Percentiles rank a stretch among this genome's conserved stretches.
phyloP scores from a whole-genome alignment of 495 filamentous ascomycete genomes.

The Lindgomyces ingoldianus region DNA sequence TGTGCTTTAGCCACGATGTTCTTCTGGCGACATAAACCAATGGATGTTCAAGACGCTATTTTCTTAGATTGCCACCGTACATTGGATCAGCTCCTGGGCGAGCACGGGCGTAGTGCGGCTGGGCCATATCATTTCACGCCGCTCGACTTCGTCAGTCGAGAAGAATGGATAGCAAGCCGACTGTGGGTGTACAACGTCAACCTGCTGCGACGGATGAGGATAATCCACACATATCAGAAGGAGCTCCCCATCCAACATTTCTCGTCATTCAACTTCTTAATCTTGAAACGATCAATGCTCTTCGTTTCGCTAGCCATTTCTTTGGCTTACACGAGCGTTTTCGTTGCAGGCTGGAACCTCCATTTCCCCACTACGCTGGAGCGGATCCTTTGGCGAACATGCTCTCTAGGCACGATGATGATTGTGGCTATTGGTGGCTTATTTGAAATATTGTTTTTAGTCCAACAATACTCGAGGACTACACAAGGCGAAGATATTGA shows the following conservation, averaged over 20 bases:
- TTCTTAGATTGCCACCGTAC: slow-evolving; percentile 1
- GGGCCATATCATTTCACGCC: slow-evolving; percentile 37
- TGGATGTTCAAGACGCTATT: slow-evolving; percentile 32
- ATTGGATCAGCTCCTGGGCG: slow-evolving; percentile 32
- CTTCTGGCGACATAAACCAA: slow-evolving; percentile 41
- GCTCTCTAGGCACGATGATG: slow-evolving; percentile 1
- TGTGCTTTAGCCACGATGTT: slow-evolving; percentile 33
- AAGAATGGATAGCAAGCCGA: slow-evolving; percentile 20
- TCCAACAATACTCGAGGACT: not conserved
- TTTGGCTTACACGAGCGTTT: slow-evolving; percentile 9
- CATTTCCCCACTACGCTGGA: slow-evolving; percentile 21
- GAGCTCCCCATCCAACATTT: not conserved
- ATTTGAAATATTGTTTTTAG: not conserved
- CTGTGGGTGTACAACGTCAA: slow-evolving; percentile 23
- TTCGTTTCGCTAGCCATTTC: not conserved
- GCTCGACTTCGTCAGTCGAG: slow-evolving; percentile 37
- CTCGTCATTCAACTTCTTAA: slow-evolving; percentile 3
- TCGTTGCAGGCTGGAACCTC: slow-evolving; percentile 33
- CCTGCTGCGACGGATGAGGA: slow-evolving; percentile 9
- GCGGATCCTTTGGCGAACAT: slow-evolving; percentile 22
- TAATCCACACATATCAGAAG: not conserved
- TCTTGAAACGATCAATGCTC: not conserved
- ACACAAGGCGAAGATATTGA: not conserved
- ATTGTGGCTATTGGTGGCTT: not conserved
- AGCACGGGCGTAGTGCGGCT: slow-evolving; percentile 28